Percentiles rank a stretch among this genome's conserved stretches.
These are phyloP conservation scores for Leccinum variabile DNA, from an alignment of 1,284 basidiomycete species.

Conservation along the genomic window DNA sequence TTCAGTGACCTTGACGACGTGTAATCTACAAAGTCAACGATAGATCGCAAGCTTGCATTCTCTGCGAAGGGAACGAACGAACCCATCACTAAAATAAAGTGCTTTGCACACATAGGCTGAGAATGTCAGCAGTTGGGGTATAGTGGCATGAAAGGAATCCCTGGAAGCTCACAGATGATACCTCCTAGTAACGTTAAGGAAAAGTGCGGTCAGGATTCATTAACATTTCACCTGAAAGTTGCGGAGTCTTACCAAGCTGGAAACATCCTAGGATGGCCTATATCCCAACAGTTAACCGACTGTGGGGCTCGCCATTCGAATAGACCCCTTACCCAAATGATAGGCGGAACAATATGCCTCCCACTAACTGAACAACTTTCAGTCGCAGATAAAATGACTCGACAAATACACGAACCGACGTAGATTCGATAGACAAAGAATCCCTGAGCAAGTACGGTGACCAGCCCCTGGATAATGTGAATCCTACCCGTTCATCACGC, in stretches of 20 bases:
- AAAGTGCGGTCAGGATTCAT: background rate
- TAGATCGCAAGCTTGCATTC: too few species aligned
- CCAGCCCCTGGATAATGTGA: slow-evolving; percentile 8
- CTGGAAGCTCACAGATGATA: slow-evolving; percentile 2
- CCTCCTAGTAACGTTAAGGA: slow-evolving; percentile 1
- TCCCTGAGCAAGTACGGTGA: slow-evolving; percentile 8
- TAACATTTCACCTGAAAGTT: too few species aligned
- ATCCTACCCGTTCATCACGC: background rate
- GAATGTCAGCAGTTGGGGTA: background rate
- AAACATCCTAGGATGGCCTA: slow-evolving; percentile 1
- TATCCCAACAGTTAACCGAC: background rate
- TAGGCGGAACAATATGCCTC: background rate
- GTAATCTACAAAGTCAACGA: background rate
- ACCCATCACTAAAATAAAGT: background rate
- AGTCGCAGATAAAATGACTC: background rate
- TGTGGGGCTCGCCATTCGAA: background rate
- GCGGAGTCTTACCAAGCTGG: slow-evolving; percentile 7
- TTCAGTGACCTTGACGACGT: background rate
- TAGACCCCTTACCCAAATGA: background rate
- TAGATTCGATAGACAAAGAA: slow-evolving; percentile 24
- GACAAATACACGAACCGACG: slow-evolving; percentile 5
- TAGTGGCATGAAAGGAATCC: background rate
- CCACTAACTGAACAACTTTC: background rate
- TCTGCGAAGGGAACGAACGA: background rate
- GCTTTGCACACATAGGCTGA: background rate